Conservation (phyloP, 768 basidiomycete genomes). For the Amanita jacksonii region DNA sequence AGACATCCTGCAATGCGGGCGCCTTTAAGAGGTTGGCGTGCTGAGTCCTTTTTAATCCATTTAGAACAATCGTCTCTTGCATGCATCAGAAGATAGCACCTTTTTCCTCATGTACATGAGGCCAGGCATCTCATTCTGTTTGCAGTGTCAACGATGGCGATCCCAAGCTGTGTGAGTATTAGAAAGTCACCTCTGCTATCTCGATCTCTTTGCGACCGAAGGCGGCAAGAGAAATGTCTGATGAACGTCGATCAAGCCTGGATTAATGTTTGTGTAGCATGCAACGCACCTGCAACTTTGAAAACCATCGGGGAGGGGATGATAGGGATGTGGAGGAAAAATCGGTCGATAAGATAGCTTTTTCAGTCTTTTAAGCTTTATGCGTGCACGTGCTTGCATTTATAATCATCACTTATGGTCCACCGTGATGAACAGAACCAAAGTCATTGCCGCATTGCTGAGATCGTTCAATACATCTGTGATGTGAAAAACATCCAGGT, state of each 20-base stretch:
- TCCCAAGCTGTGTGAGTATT: constrained; percentile 7
- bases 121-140: constrained; percentile 87
- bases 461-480: constrained; percentile 69
- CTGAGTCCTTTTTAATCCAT: constrained; percentile 52
- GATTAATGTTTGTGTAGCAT: not conserved
- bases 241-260: constrained; percentile 9
- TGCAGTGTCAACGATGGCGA: not conserved
- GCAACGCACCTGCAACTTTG: constrained; percentile 76
- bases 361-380: constrained; percentile 4
- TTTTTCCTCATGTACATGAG: constrained; percentile 90
- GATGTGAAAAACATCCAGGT: constrained; percentile 22
- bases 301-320: constrained; percentile 53
- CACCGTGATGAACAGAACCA: not conserved
- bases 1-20: constrained; percentile 97
- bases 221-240: constrained; percentile 93
- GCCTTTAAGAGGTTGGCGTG: constrained; percentile 80
- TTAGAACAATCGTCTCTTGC: not conserved
- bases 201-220: constrained; percentile 99
- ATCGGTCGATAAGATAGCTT: constrained; percentile 19
- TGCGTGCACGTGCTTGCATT: not conserved
- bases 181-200: constrained; percentile 82
- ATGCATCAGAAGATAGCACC: constrained; percentile 30
- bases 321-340: constrained; percentile 12
- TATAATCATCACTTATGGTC: not conserved
- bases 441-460: constrained; percentile 45